Base-by-base conservation (phyloP, 371 early-diverging fungal genomes). In the Actinomortierella ambigua region DNA sequence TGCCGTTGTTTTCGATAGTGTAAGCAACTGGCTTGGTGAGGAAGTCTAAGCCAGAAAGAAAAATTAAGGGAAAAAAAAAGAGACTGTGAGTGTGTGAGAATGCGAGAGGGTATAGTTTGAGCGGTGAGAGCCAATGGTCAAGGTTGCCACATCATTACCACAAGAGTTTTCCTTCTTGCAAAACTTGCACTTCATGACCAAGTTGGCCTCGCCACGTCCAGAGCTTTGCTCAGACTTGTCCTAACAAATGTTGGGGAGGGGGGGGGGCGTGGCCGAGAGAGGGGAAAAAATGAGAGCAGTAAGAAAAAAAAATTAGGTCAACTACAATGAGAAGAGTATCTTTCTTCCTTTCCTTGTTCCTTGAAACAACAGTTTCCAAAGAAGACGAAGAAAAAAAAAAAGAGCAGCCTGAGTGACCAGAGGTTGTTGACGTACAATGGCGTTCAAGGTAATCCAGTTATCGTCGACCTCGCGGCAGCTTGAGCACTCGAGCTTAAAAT, bases 161-260 rank as follows among this genome's bases (percentile, higher is more conserved):
- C 89, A 88, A 47, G 87, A 86, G 40, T 84, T 79, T 69, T 93
- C 93, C 46, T 90, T 87, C 61, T 88, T 91, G 82, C 98, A 97
- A 61, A 90, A 90, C 81, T 96, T 95, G 90, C 98, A 97, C 53
- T 81, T 83, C 90, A 96, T 93, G 17, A 93, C 92, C 53, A 96
- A 79, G 77, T 95, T 95, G 55, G 96, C 94, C 27, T 81, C 78
- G 27, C 95, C 96, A 57, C 94, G 81, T 63, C 75, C 75, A 20
- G 75, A 67, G 2, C 67, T 56, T 67, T 63, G 58, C 52, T 62
- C 85, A 63, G 55, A 60, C 47, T 63, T 73, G 11, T 73, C 67
- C 75, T 73, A 24, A 15, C 8, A 24, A 22, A 8, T 9, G 22
- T 9, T 22, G 48, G 24, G 34, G 34, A 34, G 34, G 11, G 34